phyloP scores from a whole-genome alignment of 129 eudicot species.

The Pulicaria dysenterica region DNA sequence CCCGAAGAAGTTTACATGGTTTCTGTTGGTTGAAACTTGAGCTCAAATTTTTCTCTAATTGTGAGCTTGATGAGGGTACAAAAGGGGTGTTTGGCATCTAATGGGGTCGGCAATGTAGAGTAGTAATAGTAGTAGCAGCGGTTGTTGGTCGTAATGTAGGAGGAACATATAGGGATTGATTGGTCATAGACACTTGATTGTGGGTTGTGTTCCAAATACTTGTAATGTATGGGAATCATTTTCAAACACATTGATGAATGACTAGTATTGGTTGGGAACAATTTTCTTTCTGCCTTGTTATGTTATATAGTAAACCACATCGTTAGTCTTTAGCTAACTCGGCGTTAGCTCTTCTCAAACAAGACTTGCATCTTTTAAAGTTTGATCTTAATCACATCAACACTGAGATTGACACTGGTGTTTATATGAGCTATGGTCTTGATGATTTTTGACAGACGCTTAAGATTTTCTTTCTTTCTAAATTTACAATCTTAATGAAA shows the following conservation, averaged over 20 bases:
- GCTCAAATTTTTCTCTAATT: conserved; percentile 31
- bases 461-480: too few species aligned
- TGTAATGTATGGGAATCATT: conserved; percentile 40
- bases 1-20: conserved; percentile 16
- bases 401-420: too few species aligned
- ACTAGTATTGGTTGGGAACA: neutral
- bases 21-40: conserved; percentile 19
- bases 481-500: too few species aligned
- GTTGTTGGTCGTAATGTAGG: conserved; percentile 30
- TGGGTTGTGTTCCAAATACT: conserved; percentile 28
- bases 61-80: conserved; percentile 23
- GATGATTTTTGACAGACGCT: too few species aligned
- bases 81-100: conserved; percentile 15
- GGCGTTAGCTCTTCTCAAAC: too few species aligned
- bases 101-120: conserved; percentile 22
- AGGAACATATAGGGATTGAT: conserved; percentile 32
- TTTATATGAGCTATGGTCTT: too few species aligned
- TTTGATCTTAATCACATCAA: too few species aligned
- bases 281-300: neutral
- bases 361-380: too few species aligned
- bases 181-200: conserved; percentile 19
- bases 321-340: too few species aligned
- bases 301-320: neutral
- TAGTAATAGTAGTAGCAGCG: conserved; percentile 15
- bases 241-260: conserved; percentile 25